Evolutionary conservation across 192 early-diverging fungal species (phyloP).

Genomic region (Coemansia sp.): DNA sequence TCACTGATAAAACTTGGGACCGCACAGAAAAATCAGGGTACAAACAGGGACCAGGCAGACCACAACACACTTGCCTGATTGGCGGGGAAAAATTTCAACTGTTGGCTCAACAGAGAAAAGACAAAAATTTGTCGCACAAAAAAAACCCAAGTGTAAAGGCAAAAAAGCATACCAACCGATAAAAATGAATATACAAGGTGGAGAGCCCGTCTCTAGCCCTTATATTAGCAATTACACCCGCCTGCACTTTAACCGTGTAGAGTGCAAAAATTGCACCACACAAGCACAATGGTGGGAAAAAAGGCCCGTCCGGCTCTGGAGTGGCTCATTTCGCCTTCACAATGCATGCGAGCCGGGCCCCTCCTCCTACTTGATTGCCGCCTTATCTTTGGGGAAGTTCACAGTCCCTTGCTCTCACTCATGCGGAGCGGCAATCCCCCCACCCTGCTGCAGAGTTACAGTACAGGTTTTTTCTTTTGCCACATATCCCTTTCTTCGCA

Average conservation of each 20-base stretch:
- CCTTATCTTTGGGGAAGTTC: not conserved
- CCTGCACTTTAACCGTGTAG: not conserved
- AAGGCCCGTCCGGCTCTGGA: not conserved
- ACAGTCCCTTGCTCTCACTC: constrained; percentile 6
- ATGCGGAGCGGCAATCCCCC: constrained; percentile 2
- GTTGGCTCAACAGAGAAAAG: not conserved
- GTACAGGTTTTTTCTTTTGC: not conserved
- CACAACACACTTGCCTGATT: not conserved
- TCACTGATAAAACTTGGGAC: not conserved
- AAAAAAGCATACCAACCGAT: too few species aligned
- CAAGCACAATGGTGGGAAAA: constrained; percentile 4
- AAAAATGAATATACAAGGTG: not conserved
- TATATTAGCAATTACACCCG: not conserved
- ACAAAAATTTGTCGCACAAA: not conserved
- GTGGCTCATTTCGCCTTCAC: not conserved
- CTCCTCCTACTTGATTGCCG: constrained; percentile 2
- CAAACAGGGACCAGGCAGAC: not conserved
- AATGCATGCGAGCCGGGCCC: not conserved
- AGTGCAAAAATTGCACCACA: not conserved
- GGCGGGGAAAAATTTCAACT: not conserved
- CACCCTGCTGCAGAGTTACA: constrained; percentile 4
- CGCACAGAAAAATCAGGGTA: not conserved
- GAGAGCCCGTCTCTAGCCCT: not conserved
- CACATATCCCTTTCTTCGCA: not conserved
- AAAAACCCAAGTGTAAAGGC: not conserved